Conservation (phyloP, 371 early-diverging fungal species). For the Vairimorpha necatrix region DNA sequence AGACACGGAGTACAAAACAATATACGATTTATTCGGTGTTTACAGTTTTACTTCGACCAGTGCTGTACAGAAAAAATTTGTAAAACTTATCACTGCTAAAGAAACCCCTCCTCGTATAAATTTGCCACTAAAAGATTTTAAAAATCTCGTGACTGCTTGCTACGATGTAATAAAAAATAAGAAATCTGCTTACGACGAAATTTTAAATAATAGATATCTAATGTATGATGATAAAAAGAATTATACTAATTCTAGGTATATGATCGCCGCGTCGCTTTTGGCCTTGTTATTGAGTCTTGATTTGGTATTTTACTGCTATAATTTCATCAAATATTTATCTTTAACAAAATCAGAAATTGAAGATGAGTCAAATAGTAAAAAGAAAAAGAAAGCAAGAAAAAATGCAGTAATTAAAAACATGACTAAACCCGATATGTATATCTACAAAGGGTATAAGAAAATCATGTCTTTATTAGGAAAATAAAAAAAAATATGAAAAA, state of each 20-base stretch:
- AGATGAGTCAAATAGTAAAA: background rate
- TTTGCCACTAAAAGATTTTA: conserved; percentile 10
- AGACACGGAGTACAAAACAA: conserved; percentile 26
- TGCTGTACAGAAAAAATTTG: conserved; percentile 36
- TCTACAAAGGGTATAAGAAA: background rate
- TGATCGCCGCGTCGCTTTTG: conserved; percentile 12
- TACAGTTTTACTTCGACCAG: background rate
- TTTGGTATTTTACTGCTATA: conserved; percentile 11
- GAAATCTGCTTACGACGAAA: conserved; percentile 29
- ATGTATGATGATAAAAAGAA: conserved; percentile 21
- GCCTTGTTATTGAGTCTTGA: conserved; percentile 9
- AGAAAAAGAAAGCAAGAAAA: background rate
- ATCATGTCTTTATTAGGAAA: background rate
- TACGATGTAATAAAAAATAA: conserved; percentile 29
- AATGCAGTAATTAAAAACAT: too few relatives aligned
- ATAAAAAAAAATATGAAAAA: background rate
- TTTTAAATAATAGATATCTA: conserved; percentile 27
- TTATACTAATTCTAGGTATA: conserved; percentile 15
- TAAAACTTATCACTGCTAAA: conserved; percentile 18
- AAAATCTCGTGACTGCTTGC: conserved; percentile 17
- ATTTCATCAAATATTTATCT: background rate
- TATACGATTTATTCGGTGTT: conserved; percentile 40
- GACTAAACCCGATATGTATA: background rate
- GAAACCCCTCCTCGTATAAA: conserved; percentile 2
- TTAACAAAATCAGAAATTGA: background rate